Evolutionary conservation across 371 early-diverging fungal genomes (phyloP).

Genomic region (Funneliformis caledonium): DNA sequence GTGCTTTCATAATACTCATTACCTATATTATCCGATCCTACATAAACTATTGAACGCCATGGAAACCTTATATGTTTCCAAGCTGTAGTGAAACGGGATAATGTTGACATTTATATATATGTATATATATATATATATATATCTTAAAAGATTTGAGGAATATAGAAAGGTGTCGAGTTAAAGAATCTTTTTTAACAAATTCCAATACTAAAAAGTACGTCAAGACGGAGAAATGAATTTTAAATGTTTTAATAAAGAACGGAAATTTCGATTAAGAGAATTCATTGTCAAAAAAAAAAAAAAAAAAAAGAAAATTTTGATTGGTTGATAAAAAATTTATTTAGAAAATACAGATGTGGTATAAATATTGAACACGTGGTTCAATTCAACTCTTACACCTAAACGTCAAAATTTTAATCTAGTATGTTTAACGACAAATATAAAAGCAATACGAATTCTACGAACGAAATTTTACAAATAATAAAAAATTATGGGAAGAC

Average conservation of each 20-base stretch:
- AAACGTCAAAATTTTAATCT: background rate
- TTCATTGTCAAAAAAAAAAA: too few relatives aligned
- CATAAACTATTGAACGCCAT: slow-evolving; percentile 21
- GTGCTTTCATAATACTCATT: slow-evolving; percentile 35
- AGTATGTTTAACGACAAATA: background rate
- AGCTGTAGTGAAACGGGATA: background rate
- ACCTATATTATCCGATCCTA: slow-evolving; percentile 33
- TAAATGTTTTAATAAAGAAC: too few relatives aligned
- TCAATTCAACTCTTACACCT: background rate
- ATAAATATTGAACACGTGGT: background rate
- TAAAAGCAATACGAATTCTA: background rate
- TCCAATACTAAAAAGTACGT: too few relatives aligned
- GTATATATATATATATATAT: too few relatives aligned
- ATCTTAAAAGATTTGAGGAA: too few relatives aligned
- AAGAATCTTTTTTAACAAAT: too few relatives aligned
- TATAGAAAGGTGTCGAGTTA: too few relatives aligned
- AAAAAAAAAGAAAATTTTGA: too few relatives aligned
- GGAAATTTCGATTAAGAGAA: too few relatives aligned
- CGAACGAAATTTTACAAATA: background rate
- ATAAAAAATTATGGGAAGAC: background rate
- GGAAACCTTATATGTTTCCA: slow-evolving; percentile 28
- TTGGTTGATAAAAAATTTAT: too few relatives aligned
- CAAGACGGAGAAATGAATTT: too few relatives aligned
- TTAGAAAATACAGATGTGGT: background rate
- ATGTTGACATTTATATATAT: background rate